Evolutionary conservation across 2,329 filamentous ascomycete genomes (phyloP).

Genomic region (Rhexocercosporidium sp.): DNA sequence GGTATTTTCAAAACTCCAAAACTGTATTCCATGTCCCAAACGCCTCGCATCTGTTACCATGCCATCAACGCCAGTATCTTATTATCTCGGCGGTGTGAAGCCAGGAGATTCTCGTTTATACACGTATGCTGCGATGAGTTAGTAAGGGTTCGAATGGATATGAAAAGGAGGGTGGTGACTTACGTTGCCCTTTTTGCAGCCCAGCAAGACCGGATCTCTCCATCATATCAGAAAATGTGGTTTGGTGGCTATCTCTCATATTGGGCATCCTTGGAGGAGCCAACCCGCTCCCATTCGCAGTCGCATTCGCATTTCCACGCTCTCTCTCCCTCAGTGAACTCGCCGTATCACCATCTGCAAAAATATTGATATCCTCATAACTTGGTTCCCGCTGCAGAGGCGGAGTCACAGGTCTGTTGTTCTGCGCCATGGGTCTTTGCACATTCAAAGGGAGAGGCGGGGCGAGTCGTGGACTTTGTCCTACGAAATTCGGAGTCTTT

Average conservation of each 20-base stretch:
- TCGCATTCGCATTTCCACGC: slow-evolving; percentile 4
- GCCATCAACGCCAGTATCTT: too few relatives aligned
- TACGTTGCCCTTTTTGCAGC: slow-evolving; percentile 40
- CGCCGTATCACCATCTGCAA: slow-evolving; percentile 54
- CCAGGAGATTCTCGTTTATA: slow-evolving; percentile 24
- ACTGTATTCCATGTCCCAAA: not conserved
- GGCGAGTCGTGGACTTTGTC: slow-evolving; percentile 5
- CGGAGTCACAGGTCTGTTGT: slow-evolving; percentile 40
- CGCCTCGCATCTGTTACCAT: too few relatives aligned
- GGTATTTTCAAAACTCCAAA: slow-evolving; percentile 1
- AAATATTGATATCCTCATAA: slow-evolving; percentile 58
- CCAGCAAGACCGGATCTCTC: slow-evolving; percentile 50
- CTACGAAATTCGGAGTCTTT: slow-evolving; percentile 22
- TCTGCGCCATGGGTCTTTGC: slow-evolving; percentile 17
- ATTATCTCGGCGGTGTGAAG: slow-evolving; percentile 17
- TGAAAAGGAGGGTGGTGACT: slow-evolving; percentile 16
- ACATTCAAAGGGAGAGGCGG: slow-evolving; percentile 35
- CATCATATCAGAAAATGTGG: slow-evolving; percentile 61
- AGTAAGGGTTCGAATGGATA: not conserved
- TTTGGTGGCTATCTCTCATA: slow-evolving; percentile 34
- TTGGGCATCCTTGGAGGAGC: slow-evolving; percentile 2
- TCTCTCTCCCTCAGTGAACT: slow-evolving; percentile 34
- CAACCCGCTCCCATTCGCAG: not conserved
- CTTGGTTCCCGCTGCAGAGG: slow-evolving; percentile 50
- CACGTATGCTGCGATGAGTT: slow-evolving; percentile 21